phyloP scores from a whole-genome alignment of 306 rosid genomes.

The Begonia masoniana region DNA sequence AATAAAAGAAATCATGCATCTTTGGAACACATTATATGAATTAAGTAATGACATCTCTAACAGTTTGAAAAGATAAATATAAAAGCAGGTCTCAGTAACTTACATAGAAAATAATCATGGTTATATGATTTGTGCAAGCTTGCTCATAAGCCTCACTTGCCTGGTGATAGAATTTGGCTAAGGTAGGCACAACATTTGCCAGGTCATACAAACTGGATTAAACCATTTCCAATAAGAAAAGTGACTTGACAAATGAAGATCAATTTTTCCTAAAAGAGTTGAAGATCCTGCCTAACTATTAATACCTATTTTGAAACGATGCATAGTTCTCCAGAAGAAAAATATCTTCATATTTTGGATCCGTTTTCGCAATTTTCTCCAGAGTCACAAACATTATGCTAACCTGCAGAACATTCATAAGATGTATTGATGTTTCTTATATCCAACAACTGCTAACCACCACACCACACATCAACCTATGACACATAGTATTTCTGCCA shows the following conservation, averaged over 20 bases:
- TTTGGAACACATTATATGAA: neutral
- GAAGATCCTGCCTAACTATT: neutral
- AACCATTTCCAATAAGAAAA: conserved; percentile 7
- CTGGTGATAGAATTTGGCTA: conserved; percentile 96
- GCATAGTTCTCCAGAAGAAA: conserved; percentile 95
- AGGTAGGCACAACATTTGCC: conserved; percentile 92
- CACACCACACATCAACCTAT: neutral
- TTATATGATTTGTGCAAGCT: conserved; percentile 90
- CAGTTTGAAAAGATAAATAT: conserved; percentile 1
- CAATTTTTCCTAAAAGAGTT: neutral
- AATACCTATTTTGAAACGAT: conserved; percentile 90
- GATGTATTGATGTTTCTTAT: neutral
- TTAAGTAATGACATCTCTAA: neutral
- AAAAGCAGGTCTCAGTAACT: conserved; percentile 16
- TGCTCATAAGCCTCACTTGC: conserved; percentile 98
- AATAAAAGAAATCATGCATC: neutral
- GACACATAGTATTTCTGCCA: no score
- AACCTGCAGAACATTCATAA: conserved; percentile 36
- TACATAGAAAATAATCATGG: conserved; percentile 74
- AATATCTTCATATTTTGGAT: conserved; percentile 78
- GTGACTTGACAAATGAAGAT: conserved; percentile 6
- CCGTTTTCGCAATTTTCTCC: conserved; percentile 76
- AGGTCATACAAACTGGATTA: conserved; percentile 80
- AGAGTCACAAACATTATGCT: conserved; percentile 93
- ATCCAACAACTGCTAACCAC: neutral